Base-by-base conservation (phyloP, 768 basidiomycete species). In the Boletus bicolor region DNA sequence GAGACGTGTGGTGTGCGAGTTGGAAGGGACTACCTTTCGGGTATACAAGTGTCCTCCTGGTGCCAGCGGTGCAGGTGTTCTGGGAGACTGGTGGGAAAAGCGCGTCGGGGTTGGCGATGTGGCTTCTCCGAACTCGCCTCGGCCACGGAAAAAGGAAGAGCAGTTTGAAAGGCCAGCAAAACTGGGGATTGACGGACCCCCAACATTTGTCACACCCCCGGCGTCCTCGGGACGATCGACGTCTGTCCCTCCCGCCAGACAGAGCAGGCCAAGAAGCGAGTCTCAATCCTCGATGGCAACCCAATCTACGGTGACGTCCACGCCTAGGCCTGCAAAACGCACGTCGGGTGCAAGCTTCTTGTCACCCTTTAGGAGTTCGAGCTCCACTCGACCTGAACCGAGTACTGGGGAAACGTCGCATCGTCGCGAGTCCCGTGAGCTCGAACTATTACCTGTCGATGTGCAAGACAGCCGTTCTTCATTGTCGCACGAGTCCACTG, bases 1-100 rank as follows among this genome's bases (percentile, higher is more conserved):
- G 97, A 82, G 90, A 56, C 78, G 90, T 48, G 84, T 89, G 49
- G 79, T 94, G 60, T 91, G 92, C 67, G 89, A 95, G 64, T 74
- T 99, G 28, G 92, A 97, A 65, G 97, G 97, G 44, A 98, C 97
- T n/a, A 77, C 79, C 58, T 84, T 98, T 68, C 82, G 82, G 61
- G 78, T 98, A 54, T 93, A 91, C 70, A 79, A 79, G 57, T 82
- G 75, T 54, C 75, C 76, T 36, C 68, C 73, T 1, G 71, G 69
- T 14, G 65, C 63, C 2, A 73, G 75, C 26, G 82, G 78, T 12
- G 79, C 78, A 4, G 76, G 80, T n/a, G 76, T 74, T 44, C 68
- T 90, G 45, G 84, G 82, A 58, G 82, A 82, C 57, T 89, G 87
- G 88, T 91, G 89, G 89, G 89, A 91, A 73, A 82, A 75, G 56